Conservation (phyloP, 2,329 filamentous ascomycete species). For the Didymella keratinophila region DNA sequence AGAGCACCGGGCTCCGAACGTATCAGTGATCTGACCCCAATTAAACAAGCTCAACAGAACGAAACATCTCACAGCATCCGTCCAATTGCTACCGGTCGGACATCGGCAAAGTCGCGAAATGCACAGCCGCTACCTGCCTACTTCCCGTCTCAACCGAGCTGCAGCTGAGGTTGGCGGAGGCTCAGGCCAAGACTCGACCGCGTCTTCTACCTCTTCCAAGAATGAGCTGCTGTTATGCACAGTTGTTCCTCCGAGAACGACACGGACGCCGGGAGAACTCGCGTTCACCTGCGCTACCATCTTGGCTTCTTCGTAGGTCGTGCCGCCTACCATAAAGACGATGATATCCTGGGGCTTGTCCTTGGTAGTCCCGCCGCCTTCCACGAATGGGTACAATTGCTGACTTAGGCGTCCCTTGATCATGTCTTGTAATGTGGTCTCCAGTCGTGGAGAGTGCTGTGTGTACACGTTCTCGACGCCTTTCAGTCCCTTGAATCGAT, state of each 20-base stretch:
- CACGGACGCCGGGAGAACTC: conserved; percentile 83
- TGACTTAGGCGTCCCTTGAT: conserved; percentile 90
- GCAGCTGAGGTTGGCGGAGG: conserved; percentile 59
- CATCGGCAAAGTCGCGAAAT: neutral
- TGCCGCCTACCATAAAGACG: conserved; percentile 91
- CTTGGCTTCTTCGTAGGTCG: conserved; percentile 97
- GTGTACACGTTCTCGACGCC: conserved; percentile 99
- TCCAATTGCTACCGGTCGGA: neutral
- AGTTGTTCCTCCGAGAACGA: conserved; percentile 87
- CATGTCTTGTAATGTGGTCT: conserved; percentile 86
- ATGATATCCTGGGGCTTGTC: conserved; percentile 98
- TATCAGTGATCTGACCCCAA: neutral
- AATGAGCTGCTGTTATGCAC: conserved; percentile 90
- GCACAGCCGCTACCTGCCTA: conserved; percentile 55
- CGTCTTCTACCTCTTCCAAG: conserved; percentile 89
- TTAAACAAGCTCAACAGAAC: neutral
- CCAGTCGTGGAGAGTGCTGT: conserved; percentile 89
- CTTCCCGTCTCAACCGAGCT: conserved; percentile 67
- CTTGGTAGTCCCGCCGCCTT: conserved; percentile 82
- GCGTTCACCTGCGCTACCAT: conserved; percentile 95
- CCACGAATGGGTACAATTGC: conserved; percentile 90
- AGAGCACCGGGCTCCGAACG: conserved; percentile 8
- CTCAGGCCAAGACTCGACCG: conserved; percentile 86
- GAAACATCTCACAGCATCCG: neutral
- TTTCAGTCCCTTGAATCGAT: conserved; percentile 91